Evolutionary conservation across 768 basidiomycete species (phyloP), one percentile per base, ranked within the genome.

Genomic region (Leccinum obscurum): DNA sequence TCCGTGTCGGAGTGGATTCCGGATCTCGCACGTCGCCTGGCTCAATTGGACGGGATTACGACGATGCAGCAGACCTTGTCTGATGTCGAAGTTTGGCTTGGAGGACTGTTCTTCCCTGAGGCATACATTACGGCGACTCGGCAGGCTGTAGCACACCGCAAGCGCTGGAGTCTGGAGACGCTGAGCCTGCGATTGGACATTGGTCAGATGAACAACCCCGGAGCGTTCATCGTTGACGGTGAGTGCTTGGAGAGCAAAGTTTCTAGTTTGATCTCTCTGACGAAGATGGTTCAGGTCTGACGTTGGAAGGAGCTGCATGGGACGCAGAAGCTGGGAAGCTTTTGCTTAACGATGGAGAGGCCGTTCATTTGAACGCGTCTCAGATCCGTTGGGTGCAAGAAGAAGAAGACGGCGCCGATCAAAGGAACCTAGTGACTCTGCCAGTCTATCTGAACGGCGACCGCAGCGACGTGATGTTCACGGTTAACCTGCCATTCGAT

Each of bases 51-150:
- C 55, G 75, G 77, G 34, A 86, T 98, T 58, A 75, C 73, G 17
- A 46, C 64, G n/a, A 71, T 76, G 75, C 71, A 76, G 14, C 86
- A 88, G 62, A 86, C 81, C 68, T 75, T 89, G 63, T 81, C 78
- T 64, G 80, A 90, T 65, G 77, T 90, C 52, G 86, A 92, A 74
- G 90, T 97, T 50, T 93, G 93, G 91, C 84, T 98, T 14, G 95
- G 96, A 24, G 92, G 93, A 0, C 75, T 99, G 58, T 98, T 98
- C 83, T 95, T 92, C 83, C 97, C 96, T 1, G 93, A 95, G 69
- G 95, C 95, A 3, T 98, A 94, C 72, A 83, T 98, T 67, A 98
- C 96, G 1, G 96, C 96, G 2, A 95, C 94, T 2, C 83, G 96
- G 54, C 96, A 99, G 74, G 87, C 92, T n/a, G 91, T 95, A 5